Evolutionary conservation across 148 eudicot species (phyloP), one percentile per base, ranked within the genome.

Genomic region (Beta vulgaris): DNA sequence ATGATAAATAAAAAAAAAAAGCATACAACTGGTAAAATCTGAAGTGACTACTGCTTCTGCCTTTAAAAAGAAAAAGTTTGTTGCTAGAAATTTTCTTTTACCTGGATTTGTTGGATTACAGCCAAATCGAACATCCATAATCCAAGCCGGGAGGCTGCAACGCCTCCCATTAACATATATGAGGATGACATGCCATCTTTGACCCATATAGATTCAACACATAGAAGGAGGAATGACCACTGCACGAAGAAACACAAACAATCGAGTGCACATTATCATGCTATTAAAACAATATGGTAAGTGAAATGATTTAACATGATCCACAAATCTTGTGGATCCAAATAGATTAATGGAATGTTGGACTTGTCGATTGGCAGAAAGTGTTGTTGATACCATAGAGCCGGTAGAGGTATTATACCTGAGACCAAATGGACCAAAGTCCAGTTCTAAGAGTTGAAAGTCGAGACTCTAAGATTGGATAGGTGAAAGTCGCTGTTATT

Each of bases 81-180:
- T 35, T 46, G 60, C 32, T 11, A 0, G 31, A 29, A 40, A 53
- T 14, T 36, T 39, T n/a, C 35, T 53, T 8, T 13, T 48, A 89
- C 98, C 93, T 94, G 98, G 97, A 94, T 94, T 81, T 90, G 95
- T 69, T 91, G 98, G 73, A 91, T 86, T 77, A 91, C 98, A 10
- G 98, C 85, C 74, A 94, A 88, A 76, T 94, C 98, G 72, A 94
- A 94, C 93, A 91, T 87, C 98, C 98, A 94, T 25, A 94, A 84
- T 71, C 98, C 98, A 31, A 94, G 89, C 48, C 98, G 98, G 53
- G 98, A 94, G 23, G 75, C 82, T 49, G 96, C 95, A 69, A 94
- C 98, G 55, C 98, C 97, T 2, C 71, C 90, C 97, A 94, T 94
- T 64, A 94, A 79, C 87, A 90, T 57, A 72, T 85, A 90, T 21